Evolutionary conservation across 108 stramenopile genomes (phyloP), one percentile per base, ranked within the genome.

Genomic region (Aurantiochytrium sp.): DNA sequence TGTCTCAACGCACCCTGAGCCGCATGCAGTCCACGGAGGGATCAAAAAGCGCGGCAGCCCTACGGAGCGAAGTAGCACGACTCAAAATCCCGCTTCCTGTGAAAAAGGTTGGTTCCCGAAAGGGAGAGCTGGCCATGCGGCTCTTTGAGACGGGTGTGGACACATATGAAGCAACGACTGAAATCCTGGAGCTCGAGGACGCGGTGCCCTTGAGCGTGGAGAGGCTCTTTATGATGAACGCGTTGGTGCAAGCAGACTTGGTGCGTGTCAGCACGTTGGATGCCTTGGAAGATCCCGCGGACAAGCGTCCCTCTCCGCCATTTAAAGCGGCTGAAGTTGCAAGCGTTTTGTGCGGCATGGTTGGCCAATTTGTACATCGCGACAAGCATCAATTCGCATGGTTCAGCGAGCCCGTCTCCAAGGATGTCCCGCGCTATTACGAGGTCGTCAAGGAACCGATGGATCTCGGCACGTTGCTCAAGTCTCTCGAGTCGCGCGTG

Each of bases 61-160:
- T 83, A 18, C 45, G 51, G 1, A 53, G 0, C 25, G 45, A 83
- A 16, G 25, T 83, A 16, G 4, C 19, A 1, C 49, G 49, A 8
- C 76, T 83, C 3, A n/a, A 47, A 53, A 35, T 83, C 4, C 19
- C 45, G 12, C 76, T 83, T 6, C 45, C 45, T 1, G 49, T 47
- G 49, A 83, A 83, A 35, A 47, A 53, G 51, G n/a, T 53, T 12
- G 76, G 76, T 1, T 53, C 49, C 18, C 19, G 28, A 6, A 83
- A 83, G 45, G 51, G 49, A 43, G 76, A 83, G 76, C 76, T 53
- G 18, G 45, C 49, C 28, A 47, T 83, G 76, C 76, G 76, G 0
- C 45, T 83, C 25, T 83, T 53, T 53, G 76, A 83, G 51, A 83
- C 76, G 12, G 76, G 76, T 47, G 51, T 83, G n/a, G 76, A 83